These are phyloP conservation scores for Saccharomycopsis guyanensis DNA, from an alignment of 805 yeast species.

Conservation along the genomic window DNA sequence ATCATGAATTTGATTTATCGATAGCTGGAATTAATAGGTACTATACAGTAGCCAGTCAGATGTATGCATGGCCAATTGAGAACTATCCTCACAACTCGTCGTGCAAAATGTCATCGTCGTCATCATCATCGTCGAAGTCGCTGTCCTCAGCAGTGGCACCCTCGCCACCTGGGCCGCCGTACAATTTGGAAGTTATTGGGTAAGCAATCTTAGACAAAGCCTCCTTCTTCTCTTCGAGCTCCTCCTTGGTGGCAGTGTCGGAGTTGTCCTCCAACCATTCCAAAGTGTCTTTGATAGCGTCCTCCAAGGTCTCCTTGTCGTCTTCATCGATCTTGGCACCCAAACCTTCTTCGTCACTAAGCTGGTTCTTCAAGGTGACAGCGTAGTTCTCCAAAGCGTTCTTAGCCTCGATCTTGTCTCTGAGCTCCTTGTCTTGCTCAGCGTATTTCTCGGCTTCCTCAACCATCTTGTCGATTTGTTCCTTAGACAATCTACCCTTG, in stretches of 20 bases:
- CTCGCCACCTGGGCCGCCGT: conserved; percentile 47
- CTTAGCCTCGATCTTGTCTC: conserved; percentile 81
- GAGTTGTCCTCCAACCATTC: conserved; percentile 85
- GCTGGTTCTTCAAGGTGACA: conserved; percentile 45
- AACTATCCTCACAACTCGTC: conserved; percentile 70
- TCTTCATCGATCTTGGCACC: conserved; percentile 81
- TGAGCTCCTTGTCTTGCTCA: conserved; percentile 78
- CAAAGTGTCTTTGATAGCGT: conserved; percentile 78
- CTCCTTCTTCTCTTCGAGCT: conserved; percentile 86
- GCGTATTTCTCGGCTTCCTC: conserved; percentile 95
- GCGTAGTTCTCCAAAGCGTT: conserved; percentile 86
- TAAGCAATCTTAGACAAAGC: conserved; percentile 73
- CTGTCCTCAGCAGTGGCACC: conserved; percentile 43
- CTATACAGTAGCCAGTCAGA: too few species aligned
- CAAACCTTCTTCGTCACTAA: conserved; percentile 20
- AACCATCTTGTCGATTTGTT: conserved; percentile 95
- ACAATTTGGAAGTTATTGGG: conserved; percentile 88
- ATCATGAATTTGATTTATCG: too few species aligned
- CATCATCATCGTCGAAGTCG: conserved; percentile 46
- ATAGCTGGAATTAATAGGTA: too few species aligned
- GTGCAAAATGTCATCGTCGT: conserved; percentile 41
- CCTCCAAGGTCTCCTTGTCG: conserved; percentile 81
- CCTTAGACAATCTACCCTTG: conserved; percentile 89
- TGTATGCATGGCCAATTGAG: too few species aligned
- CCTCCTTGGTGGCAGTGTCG: conserved; percentile 85